phyloP scores from a whole-genome alignment of 495 filamentous ascomycete genomes.

The Penicillium longicatenatum region DNA sequence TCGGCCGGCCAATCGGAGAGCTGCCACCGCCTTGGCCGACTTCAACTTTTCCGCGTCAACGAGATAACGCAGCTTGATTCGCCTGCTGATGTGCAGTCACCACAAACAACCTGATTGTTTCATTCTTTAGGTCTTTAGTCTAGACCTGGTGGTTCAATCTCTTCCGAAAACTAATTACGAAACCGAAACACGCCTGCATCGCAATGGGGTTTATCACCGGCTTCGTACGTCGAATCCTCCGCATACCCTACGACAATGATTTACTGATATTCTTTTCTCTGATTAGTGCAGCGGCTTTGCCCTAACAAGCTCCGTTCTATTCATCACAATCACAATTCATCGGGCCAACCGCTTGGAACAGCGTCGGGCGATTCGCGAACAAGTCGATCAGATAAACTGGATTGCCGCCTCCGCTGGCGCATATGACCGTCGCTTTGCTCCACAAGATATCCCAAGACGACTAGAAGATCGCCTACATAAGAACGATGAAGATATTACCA shows the following conservation, averaged over 20 bases:
- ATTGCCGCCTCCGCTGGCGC: constrained; percentile 51
- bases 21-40: constrained; percentile 33
- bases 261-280: background rate
- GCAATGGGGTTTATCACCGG: constrained; percentile 78
- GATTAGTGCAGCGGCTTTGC: constrained; percentile 74
- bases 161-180: background rate
- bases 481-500: constrained; percentile 40
- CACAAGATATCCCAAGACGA: constrained; percentile 32
- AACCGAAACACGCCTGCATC: background rate
- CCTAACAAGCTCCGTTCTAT: constrained; percentile 78
- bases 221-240: constrained; percentile 62
- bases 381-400: constrained; percentile 61
- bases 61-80: background rate
- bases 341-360: constrained; percentile 69
- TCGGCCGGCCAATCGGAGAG: constrained; percentile 46
- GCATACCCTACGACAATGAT: background rate
- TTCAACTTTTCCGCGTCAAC: constrained; percentile 8
- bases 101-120: background rate
- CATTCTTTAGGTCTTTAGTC: too few species aligned
- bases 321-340: constrained; percentile 77
- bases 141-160: background rate
- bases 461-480: constrained; percentile 25
- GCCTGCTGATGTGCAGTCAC: background rate
- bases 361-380: constrained; percentile 68
- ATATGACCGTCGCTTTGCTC: constrained; percentile 42